Percentiles rank a stretch among this genome's conserved stretches.
Evolutionary conservation across 495 filamentous ascomycete species (phyloP).

Genomic region (Umbilicaria muhlenbergii): DNA sequence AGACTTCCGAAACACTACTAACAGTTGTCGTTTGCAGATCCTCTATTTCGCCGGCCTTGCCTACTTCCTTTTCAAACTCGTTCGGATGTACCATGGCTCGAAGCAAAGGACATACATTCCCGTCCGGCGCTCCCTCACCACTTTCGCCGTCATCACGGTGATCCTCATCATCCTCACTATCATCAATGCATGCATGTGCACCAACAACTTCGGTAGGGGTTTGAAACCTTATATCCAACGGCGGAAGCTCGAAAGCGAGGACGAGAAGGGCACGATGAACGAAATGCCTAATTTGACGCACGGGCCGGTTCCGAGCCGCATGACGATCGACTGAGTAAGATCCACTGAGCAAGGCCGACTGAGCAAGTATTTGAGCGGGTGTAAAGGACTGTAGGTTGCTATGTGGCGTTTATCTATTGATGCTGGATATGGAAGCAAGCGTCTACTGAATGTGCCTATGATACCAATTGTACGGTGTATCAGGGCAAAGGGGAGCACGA

Average conservation of each 20-base stretch:
- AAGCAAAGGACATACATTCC: conserved; percentile 40
- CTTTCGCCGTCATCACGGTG: conserved; percentile 87
- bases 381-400: too few relatives aligned
- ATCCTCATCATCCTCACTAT: conserved; percentile 80
- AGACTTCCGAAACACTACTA: neutral
- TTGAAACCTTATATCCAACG: conserved; percentile 72
- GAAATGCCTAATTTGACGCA: conserved; percentile 43
- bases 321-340: conserved; percentile 68
- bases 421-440: too few relatives aligned
- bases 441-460: too few relatives aligned
- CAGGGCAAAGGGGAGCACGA: too few relatives aligned
- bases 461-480: too few relatives aligned
- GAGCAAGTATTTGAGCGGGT: too few relatives aligned
- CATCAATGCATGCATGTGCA: conserved; percentile 71
- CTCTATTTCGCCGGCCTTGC: conserved; percentile 81
- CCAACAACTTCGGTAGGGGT: conserved; percentile 78
- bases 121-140: conserved; percentile 66
- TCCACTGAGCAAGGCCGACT: too few relatives aligned
- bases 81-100: conserved; percentile 68
- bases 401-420: too few relatives aligned
- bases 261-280: conserved; percentile 56
- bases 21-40: conserved; percentile 25
- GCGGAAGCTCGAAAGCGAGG: conserved; percentile 41
- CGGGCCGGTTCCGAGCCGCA: conserved; percentile 48
- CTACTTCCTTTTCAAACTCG: conserved; percentile 97